Conservation (phyloP, 345 rosid genomes). For the Linum trigynum region DNA sequence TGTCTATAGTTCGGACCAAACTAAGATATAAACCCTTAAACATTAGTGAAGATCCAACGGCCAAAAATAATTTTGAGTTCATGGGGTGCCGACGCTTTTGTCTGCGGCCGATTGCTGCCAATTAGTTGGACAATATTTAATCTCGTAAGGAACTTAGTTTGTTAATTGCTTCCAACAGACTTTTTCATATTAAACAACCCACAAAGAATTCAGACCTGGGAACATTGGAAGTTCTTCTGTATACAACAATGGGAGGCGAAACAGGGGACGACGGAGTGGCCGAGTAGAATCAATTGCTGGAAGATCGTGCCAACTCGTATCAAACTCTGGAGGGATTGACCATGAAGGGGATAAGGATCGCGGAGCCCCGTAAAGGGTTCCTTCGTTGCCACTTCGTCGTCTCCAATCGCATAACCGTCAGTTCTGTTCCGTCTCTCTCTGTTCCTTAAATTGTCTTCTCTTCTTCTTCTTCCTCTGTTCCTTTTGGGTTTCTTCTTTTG, state of each 20-base stretch:
- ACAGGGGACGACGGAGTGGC: conserved; percentile 12
- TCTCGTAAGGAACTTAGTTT: too few relatives aligned
- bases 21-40: too few relatives aligned
- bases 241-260: neutral
- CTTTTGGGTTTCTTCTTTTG: neutral
- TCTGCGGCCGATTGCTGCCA: too few relatives aligned
- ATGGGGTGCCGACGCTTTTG: too few relatives aligned
- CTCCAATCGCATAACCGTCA: conserved; percentile 22
- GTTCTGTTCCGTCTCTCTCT: neutral
- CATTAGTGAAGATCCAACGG: too few relatives aligned
- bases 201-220: too few relatives aligned
- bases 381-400: conserved; percentile 30
- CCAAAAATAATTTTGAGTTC: too few relatives aligned
- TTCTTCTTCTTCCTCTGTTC: neutral
- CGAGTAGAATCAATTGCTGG: conserved; percentile 13
- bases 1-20: too few relatives aligned
- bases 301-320: neutral
- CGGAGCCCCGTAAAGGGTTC: conserved; percentile 22
- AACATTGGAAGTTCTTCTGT: too few relatives aligned
- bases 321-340: conserved; percentile 11
- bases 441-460: neutral
- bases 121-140: too few relatives aligned
- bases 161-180: too few relatives aligned
- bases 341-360: conserved; percentile 18
- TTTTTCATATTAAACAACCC: too few relatives aligned